Evolutionary conservation across 140 eudicot species (phyloP), one percentile per base, ranked within the genome.

Genomic region (Cichorium intybus): DNA sequence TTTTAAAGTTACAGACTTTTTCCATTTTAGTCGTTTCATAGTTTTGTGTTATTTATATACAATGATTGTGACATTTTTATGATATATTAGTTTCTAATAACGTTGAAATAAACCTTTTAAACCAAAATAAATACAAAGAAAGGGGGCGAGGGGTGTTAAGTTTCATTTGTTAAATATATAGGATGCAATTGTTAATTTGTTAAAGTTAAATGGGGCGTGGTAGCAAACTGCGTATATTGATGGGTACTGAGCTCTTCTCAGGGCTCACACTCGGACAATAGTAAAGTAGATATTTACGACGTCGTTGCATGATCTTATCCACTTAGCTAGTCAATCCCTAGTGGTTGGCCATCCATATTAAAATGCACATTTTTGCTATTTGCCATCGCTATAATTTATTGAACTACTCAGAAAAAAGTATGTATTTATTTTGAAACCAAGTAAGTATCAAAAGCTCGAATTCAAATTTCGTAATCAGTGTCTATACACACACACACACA

Each of bases 251-350:
- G 50, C 10, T 60, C 14, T 18, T 3, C 59, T 47, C 59, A n/a
- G n/a, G n/a, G n/a, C n/a, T n/a, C n/a, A n/a, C n/a, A n/a, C n/a
- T n/a, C n/a, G n/a, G 1, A 64, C 50, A 20, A 14, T 50, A 12
- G 16, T 29, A 22, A 63, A 3, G 22, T 5, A 37, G 80, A 75
- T 51, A 52, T 39, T 60, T 48, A 66, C 75, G 69, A 67, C 64
- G 74, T 58, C 69, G 75, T 75, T 27, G 26, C 33, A 0, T 61
- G 43, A 68, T 68, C 75, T 75, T 75, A 75, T 75, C 75, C 75
- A 39, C 49, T 67, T 26, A 37, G 46, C 26, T 57, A 16, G 63
- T 56, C 60, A 24, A 55, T 27, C 8, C 16, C 27, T 21, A 11
- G 48, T 24, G 35, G 59, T 52, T 10, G 75, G 61, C 15, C 51